These are phyloP conservation scores for Triticum monococcum DNA, from an alignment of 176 grass and related monocot species.

Conservation along the genomic window DNA sequence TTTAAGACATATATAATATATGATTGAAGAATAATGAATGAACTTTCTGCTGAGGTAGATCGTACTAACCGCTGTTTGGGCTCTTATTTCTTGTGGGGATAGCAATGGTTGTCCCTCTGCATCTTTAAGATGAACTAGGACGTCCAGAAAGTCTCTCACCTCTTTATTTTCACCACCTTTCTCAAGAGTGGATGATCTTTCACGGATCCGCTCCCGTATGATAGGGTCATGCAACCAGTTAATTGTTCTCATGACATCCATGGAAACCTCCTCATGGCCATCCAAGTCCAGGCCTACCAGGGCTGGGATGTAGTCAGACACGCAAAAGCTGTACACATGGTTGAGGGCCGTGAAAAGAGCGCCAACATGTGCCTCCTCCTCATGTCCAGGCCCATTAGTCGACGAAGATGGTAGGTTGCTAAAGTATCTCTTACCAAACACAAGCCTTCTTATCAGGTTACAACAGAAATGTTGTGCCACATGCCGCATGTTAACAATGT, in stretches of 20 bases:
- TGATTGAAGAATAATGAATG: background rate
- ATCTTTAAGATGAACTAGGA: background rate
- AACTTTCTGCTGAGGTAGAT: background rate
- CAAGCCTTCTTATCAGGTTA: slow-evolving; percentile 35
- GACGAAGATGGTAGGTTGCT: background rate
- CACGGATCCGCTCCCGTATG: background rate
- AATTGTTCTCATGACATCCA: background rate
- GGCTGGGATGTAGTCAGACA: slow-evolving; percentile 46
- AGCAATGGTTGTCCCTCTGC: background rate
- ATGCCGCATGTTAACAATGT: background rate
- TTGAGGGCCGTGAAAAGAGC: slow-evolving; percentile 22
- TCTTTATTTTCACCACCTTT: background rate
- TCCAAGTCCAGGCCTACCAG: slow-evolving; percentile 37
- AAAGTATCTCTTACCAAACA: slow-evolving; percentile 44
- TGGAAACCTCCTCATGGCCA: slow-evolving; percentile 39
- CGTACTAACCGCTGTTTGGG: background rate
- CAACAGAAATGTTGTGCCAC: slow-evolving; percentile 29
- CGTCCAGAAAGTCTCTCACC: background rate
- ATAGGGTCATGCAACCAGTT: slow-evolving; percentile 32
- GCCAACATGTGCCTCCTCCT: slow-evolving; percentile 49
- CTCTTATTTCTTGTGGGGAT: background rate
- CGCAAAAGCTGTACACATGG: slow-evolving; percentile 31
- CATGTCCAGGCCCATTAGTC: background rate
- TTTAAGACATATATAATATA: background rate
- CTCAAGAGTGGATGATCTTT: background rate